These are phyloP conservation scores for Ogataea philodendri DNA, from an alignment of 805 yeast species.

Conservation along the genomic window DNA sequence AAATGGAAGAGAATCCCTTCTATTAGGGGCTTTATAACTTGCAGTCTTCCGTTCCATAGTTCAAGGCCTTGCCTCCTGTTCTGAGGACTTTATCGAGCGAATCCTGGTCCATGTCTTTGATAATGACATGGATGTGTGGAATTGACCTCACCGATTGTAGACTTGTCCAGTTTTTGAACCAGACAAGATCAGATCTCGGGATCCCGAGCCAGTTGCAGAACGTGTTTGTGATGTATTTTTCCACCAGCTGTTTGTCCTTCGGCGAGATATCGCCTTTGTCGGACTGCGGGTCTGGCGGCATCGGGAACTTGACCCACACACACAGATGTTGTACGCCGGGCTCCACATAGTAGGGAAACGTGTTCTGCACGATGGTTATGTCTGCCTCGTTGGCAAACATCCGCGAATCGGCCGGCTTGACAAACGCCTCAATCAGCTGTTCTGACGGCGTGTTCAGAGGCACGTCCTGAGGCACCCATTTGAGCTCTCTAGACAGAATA, in stretches of 20 bases:
- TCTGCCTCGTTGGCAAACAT: constrained; percentile 44
- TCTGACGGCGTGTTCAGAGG: constrained; percentile 17
- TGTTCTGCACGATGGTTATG: constrained; percentile 49
- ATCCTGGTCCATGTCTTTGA: constrained; percentile 40
- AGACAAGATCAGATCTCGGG: constrained; percentile 41
- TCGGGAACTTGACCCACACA: constrained; percentile 62
- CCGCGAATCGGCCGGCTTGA: constrained; percentile 34
- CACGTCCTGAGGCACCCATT: constrained; percentile 43
- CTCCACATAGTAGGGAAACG: constrained; percentile 66
- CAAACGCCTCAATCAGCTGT: constrained; percentile 17
- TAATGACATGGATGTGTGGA: constrained; percentile 68
- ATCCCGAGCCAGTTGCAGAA: constrained; percentile 46
- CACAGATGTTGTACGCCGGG: constrained; percentile 53
- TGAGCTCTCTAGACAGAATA: constrained; percentile 45
- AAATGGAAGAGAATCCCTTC: constrained; percentile 22
- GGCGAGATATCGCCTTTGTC: constrained; percentile 50
- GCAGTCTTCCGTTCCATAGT: constrained; percentile 6
- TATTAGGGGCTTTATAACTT: constrained; percentile 10
- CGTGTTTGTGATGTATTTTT: constrained; percentile 45
- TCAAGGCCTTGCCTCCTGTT: constrained; percentile 26
- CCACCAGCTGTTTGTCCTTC: constrained; percentile 41
- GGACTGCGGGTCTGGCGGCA: constrained; percentile 51
- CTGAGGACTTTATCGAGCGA: constrained; percentile 21
- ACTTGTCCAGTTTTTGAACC: constrained; percentile 74
- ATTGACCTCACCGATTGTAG: constrained; percentile 65